These are phyloP conservation scores for Imleria badia DNA, from an alignment of 768 basidiomycete genomes.

Conservation along the genomic window DNA sequence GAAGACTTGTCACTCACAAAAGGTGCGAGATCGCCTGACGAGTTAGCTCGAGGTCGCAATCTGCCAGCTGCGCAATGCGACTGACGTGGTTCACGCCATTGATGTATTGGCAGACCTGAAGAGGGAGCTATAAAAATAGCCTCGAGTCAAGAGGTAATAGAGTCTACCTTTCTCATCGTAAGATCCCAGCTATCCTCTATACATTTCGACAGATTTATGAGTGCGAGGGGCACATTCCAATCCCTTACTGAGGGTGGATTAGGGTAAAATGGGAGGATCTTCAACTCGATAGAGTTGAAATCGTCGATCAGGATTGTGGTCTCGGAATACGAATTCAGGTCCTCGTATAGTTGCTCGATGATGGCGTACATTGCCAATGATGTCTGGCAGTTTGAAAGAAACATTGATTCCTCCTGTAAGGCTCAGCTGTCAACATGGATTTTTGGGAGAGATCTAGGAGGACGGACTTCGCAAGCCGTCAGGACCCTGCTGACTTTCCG, in stretches of 20 bases:
- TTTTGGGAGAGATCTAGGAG: slow-evolving; percentile 3
- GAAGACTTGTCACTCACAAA: slow-evolving; percentile 51
- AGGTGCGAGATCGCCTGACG: slow-evolving; percentile 90
- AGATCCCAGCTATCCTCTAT: slow-evolving; percentile 95
- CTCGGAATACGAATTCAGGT: slow-evolving; percentile 96
- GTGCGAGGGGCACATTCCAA: slow-evolving; percentile 93
- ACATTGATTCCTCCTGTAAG: slow-evolving; percentile 79
- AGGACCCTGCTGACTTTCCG: slow-evolving; percentile 92
- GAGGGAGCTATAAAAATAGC: slow-evolving; percentile 1
- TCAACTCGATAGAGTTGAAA: slow-evolving; percentile 93
- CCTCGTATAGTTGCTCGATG: slow-evolving; percentile 95
- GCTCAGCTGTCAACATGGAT: slow-evolving; percentile 3
- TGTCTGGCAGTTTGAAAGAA: slow-evolving; percentile 73
- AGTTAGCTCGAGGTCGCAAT: slow-evolving; percentile 80
- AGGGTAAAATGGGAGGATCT: slow-evolving; percentile 95
- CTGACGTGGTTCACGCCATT: slow-evolving; percentile 92
- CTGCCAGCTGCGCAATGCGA: slow-evolving; percentile 87
- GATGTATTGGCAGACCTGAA: slow-evolving; percentile 71
- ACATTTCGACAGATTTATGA: slow-evolving; percentile 79
- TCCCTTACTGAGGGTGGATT: slow-evolving; percentile 88
- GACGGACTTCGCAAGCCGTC: slow-evolving; percentile 79
- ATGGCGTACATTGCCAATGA: slow-evolving; percentile 74
- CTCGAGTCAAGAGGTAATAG: not conserved
- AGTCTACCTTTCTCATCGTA: slow-evolving; percentile 81
- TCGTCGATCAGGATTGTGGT: slow-evolving; percentile 89